phyloP scores from a whole-genome alignment of 2,329 filamentous ascomycete species.

The Aspergillus sp. region DNA sequence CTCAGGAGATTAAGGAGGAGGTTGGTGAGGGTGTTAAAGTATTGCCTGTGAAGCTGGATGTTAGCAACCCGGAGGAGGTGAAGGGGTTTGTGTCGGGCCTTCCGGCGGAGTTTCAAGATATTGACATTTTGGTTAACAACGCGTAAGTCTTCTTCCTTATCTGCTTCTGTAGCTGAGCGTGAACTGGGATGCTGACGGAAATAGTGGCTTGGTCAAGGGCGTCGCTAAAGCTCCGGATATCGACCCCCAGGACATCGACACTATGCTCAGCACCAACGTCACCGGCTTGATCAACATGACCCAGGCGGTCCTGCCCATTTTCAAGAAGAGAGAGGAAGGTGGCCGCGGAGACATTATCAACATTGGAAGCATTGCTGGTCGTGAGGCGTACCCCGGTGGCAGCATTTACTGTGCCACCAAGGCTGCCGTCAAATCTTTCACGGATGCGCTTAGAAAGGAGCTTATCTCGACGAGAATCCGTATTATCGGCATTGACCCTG shows the following conservation, averaged over 20 bases:
- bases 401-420: conserved; percentile 93
- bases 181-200: conserved; percentile 5
- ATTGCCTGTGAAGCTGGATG: conserved; percentile 74
- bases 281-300: conserved; percentile 95
- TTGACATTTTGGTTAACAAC: conserved; percentile 92
- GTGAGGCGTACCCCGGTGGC: conserved; percentile 77
- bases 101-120: conserved; percentile 73
- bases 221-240: conserved; percentile 82
- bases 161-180: background rate
- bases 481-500: conserved; percentile 82
- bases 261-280: conserved; percentile 92
- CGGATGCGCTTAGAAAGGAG: conserved; percentile 74
- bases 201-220: conserved; percentile 78
- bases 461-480: conserved; percentile 72
- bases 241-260: conserved; percentile 67
- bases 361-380: conserved; percentile 83
- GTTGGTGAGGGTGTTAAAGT: conserved; percentile 76
- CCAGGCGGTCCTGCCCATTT: conserved; percentile 77
- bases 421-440: conserved; percentile 78
- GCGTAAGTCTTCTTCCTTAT: conserved; percentile 65
- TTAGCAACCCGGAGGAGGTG: conserved; percentile 72
- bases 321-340: conserved; percentile 61
- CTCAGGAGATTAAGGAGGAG: conserved; percentile 67
- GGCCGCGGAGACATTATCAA: conserved; percentile 93
- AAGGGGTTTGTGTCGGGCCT: conserved; percentile 63